A percentile compares a stretch with the other conserved stretches of the same genome.
These are phyloP conservation scores for Nemania abortiva DNA, from an alignment of 2,329 filamentous ascomycete species.

Conservation along the genomic window DNA sequence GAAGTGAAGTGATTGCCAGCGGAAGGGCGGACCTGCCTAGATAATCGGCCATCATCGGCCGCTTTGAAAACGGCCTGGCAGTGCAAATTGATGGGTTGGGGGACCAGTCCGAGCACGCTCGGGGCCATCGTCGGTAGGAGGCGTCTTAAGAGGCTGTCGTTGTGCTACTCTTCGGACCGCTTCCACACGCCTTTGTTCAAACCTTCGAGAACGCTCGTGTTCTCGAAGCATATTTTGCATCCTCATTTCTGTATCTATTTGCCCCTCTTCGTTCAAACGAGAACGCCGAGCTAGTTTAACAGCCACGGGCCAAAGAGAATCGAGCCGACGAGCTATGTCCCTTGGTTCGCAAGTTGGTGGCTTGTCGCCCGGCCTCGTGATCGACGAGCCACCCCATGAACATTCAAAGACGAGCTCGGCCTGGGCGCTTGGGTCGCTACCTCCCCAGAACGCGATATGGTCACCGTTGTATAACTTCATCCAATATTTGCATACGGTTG, in stretches of 20 bases:
- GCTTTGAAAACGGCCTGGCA: slow-evolving; percentile 10
- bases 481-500: slow-evolving; percentile 69
- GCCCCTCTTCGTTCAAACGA: slow-evolving; percentile 58
- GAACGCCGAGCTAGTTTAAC: slow-evolving; percentile 60
- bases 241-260: slow-evolving; percentile 60
- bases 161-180: slow-evolving; percentile 58
- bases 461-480: slow-evolving; percentile 82
- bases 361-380: slow-evolving; percentile 54
- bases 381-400: slow-evolving; percentile 67
- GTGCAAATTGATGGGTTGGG: slow-evolving; percentile 17
- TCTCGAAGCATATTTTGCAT: slow-evolving; percentile 59
- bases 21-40: not conserved
- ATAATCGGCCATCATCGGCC: not conserved
- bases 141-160: slow-evolving; percentile 34
- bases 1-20: not conserved
- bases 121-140: slow-evolving; percentile 35
- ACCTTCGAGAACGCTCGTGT: slow-evolving; percentile 61
- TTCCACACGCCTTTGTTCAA: slow-evolving; percentile 62
- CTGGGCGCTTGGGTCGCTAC: slow-evolving; percentile 54
- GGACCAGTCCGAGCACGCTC: slow-evolving; percentile 30
- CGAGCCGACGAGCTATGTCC: slow-evolving; percentile 59
- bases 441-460: slow-evolving; percentile 77
- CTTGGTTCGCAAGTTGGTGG: slow-evolving; percentile 55
- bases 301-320: slow-evolving; percentile 60
- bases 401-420: slow-evolving; percentile 66